These are phyloP conservation scores for Pyricularia pennisetigena DNA, from an alignment of 2,329 filamentous ascomycete genomes.

Conservation along the genomic window DNA sequence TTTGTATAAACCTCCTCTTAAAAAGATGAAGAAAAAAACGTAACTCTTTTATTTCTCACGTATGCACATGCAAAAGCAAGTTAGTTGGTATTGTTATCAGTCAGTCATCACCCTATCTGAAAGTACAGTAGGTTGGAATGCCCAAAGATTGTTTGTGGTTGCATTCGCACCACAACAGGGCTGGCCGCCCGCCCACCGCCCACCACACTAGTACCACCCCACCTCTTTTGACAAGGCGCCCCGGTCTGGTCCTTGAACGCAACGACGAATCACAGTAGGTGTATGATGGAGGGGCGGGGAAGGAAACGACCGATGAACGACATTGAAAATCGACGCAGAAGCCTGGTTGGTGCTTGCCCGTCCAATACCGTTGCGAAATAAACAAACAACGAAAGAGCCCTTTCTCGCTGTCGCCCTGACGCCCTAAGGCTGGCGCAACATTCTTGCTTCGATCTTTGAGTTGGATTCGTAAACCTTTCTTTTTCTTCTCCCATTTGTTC, in stretches of 20 bases:
- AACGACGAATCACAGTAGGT: background rate
- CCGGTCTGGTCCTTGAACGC: background rate
- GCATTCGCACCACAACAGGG: background rate
- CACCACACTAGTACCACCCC: background rate
- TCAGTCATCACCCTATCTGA: background rate
- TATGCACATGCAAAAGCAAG: background rate
- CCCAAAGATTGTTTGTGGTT: background rate
- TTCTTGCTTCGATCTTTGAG: background rate
- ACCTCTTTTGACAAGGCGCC: background rate
- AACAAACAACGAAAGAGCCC: background rate
- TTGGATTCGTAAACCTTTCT: background rate
- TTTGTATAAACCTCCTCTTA: no score
- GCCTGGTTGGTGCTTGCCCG: background rate
- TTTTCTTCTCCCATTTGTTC: background rate
- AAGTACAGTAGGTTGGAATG: background rate
- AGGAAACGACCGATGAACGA: background rate
- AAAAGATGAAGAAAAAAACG: no score
- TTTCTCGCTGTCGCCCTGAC: background rate
- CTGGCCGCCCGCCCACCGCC: background rate
- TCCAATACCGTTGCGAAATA: background rate
- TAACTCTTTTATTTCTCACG: no score
- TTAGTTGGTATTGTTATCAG: no score
- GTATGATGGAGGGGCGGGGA: slow-evolving; percentile 1
- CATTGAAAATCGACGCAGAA: background rate
- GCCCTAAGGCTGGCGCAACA: background rate